Conservation (phyloP, 805 yeast genomes). For the Limtongia smithiae region DNA sequence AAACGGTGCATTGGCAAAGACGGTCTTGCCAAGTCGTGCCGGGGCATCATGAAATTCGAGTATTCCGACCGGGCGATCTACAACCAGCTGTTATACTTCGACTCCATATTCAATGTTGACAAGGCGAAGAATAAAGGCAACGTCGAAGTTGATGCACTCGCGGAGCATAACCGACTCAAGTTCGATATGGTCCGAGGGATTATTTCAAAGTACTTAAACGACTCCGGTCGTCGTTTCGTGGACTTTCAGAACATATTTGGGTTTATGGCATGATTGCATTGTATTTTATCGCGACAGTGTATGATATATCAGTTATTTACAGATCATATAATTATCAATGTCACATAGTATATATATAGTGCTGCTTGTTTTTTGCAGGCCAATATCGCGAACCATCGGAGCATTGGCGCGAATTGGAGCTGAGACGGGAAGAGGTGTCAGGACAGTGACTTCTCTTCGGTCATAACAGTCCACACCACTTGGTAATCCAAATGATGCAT, state of each 20-base stretch:
- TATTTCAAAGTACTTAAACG: conserved; percentile 66
- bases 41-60: conserved; percentile 75
- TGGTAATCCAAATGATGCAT: no score
- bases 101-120: conserved; percentile 74
- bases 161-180: conserved; percentile 70
- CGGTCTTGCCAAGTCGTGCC: conserved; percentile 61
- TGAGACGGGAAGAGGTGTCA: no score
- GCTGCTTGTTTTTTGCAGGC: no score
- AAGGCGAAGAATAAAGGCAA: conserved; percentile 50
- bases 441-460: no score
- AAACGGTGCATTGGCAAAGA: conserved; percentile 69
- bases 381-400: no score
- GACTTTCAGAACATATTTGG: conserved; percentile 74
- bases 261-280: conserved; percentile 12
- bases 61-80: conserved; percentile 78
- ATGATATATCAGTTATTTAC: no score
- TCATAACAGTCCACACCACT: no score
- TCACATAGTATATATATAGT: no score
- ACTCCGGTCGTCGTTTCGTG: conserved; percentile 86
- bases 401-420: no score
- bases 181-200: conserved; percentile 55
- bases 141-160: conserved; percentile 63
- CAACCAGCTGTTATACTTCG: conserved; percentile 78
- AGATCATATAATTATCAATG: no score
- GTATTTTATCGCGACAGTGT: neutral